Percentiles rank a stretch among this genome's conserved stretches.
Evolutionary conservation across 305 asterid species (phyloP).

Genomic region (Fraxinus baroniana): DNA sequence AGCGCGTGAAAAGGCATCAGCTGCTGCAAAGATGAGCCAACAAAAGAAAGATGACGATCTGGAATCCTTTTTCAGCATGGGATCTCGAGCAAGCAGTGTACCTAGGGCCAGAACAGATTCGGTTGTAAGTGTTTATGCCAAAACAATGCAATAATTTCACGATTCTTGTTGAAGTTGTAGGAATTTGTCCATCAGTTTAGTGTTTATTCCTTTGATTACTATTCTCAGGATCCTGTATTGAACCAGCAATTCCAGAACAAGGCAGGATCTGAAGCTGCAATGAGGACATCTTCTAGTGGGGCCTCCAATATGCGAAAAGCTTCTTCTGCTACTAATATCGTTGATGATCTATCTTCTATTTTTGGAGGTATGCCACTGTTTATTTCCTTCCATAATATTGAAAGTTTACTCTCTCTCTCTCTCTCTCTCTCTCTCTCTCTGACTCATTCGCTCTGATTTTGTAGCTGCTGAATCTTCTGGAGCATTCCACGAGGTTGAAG

Average conservation of each 20-base stretch:
- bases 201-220: constrained; percentile 22
- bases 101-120: constrained; percentile 76
- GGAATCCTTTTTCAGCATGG: constrained; percentile 84
- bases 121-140: constrained; percentile 55
- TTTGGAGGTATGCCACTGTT: constrained; percentile 62
- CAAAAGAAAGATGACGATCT: constrained; percentile 79
- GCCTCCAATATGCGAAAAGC: constrained; percentile 71
- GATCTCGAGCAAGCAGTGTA: constrained; percentile 81
- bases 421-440: constrained; percentile 11
- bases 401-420: constrained; percentile 21
- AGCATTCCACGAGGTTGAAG: constrained; percentile 83
- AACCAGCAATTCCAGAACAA: constrained; percentile 62
- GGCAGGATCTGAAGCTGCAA: constrained; percentile 67
- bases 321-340: constrained; percentile 70
- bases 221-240: constrained; percentile 63
- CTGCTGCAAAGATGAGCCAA: constrained; percentile 73
- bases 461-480: constrained; percentile 77
- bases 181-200: background rate
- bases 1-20: constrained; percentile 61
- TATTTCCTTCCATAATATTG: constrained; percentile 9
- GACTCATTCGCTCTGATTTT: constrained; percentile 27
- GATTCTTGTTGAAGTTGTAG: background rate
- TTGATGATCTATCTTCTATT: constrained; percentile 91
- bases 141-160: background rate
- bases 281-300: constrained; percentile 56